Evolutionary conservation across 169 alveolate species (phyloP), one percentile per base, ranked within the genome.

Genomic region (Perkinsus olseni): DNA sequence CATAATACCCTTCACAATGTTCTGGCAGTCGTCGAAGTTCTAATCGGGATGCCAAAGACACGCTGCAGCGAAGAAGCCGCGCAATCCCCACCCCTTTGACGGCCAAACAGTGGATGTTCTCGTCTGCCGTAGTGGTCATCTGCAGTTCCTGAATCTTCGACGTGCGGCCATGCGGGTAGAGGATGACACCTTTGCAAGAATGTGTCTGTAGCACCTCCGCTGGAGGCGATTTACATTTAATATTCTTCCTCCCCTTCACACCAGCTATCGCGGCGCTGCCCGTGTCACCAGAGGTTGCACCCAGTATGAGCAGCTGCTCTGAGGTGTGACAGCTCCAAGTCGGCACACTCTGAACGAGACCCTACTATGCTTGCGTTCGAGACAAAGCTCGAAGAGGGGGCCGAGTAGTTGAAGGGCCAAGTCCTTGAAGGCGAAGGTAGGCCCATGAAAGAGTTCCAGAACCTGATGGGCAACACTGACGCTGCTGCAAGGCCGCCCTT

Each of bases 201-300:
- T 38, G 38, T 0, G 37, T 39, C 39, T 92, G 48, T 38, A 40
- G 50, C 50, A 3, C 21, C 21, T 11, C 50, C 11, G 50, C 11
- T 40, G 50, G 3, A 6, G 11, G 13, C 36, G 34, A 13, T 3
- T 62, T 62, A 8, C 38, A 92, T 36, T 38, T 92, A 74, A 0
- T 91, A 45, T 34, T 28, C 37, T 34, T 91, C 94, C 91, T 91
- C 51, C 93, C 93, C n/a, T 93, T 51, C 93, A 93, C 74, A 74
- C 95, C 95, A 21, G 95, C 95, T n/a, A 94, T 91, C 34, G 95
- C 95, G 17, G 95, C 95, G 39, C 95, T 93, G 0, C 95, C 95
- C 1, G 95, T 94, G 74, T 94, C 95, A 4, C 95, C 95, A 38
- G 92, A 38, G 21, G 95, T 94, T 17, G 95, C 94, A 3, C 92